phyloP scores from a whole-genome alignment of 352 stramenopile genomes.

The Thalassiosira ordinaria region DNA sequence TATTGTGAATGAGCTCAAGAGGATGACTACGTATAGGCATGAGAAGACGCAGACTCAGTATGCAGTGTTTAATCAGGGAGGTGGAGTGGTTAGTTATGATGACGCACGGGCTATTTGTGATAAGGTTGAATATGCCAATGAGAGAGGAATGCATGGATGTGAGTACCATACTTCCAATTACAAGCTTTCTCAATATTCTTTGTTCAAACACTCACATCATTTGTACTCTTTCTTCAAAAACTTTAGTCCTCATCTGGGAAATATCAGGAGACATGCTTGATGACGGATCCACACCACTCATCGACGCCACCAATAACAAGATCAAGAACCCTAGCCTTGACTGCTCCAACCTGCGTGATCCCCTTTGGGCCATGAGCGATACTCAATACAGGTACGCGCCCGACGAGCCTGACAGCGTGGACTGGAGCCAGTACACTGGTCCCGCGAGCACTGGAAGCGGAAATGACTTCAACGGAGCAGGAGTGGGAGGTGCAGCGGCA shows the following conservation, averaged over 20 bases:
- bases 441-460: constrained; percentile 7
- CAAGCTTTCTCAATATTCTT: neutral
- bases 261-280: constrained; percentile 52
- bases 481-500: neutral
- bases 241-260: constrained; percentile 52
- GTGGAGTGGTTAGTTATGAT: constrained; percentile 45
- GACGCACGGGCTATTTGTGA: constrained; percentile 51
- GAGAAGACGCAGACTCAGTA: constrained; percentile 50
- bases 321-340: constrained; percentile 43
- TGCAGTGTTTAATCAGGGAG: constrained; percentile 34
- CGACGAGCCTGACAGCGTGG: constrained; percentile 19
- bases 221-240: neutral
- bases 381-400: constrained; percentile 23
- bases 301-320: constrained; percentile 54
- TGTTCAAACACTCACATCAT: neutral
- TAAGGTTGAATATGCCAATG: constrained; percentile 50
- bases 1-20: constrained; percentile 31
- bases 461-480: constrained; percentile 17
- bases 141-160: constrained; percentile 50
- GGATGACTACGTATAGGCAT: constrained; percentile 42
- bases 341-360: constrained; percentile 50
- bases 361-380: constrained; percentile 26
- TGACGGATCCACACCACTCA: constrained; percentile 36
- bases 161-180: constrained; percentile 9
- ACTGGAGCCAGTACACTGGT: constrained; percentile 16